phyloP scores from a whole-genome alignment of 192 early-diverging fungal genomes.

The Gorgonomyces haynaldii region DNA sequence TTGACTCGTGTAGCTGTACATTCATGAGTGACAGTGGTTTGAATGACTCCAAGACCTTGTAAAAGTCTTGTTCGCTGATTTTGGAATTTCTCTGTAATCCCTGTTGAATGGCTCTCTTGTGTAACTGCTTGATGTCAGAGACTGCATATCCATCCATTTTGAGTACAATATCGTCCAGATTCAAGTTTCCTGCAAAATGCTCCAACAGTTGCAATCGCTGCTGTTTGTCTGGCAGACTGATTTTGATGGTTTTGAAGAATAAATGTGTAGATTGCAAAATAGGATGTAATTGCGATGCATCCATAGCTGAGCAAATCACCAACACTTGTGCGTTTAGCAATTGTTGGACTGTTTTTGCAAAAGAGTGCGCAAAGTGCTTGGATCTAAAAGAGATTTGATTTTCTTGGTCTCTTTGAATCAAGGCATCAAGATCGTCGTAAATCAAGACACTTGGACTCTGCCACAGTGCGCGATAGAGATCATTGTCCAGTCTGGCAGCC shows the following conservation, averaged over 20 bases:
- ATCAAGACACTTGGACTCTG: conserved; percentile 60
- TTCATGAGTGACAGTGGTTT: conserved; percentile 69
- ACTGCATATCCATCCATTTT: conserved; percentile 82
- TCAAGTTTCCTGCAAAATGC: conserved; percentile 31
- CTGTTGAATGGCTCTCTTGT: conserved; percentile 72
- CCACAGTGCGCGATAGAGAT: conserved; percentile 56
- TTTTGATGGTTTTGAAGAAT: background rate
- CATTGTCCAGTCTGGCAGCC: conserved; percentile 45
- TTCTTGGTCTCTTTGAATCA: conserved; percentile 59
- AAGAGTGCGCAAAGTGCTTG: background rate
- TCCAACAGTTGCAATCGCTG: conserved; percentile 22
- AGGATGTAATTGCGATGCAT: background rate
- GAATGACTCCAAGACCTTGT: conserved; percentile 61
- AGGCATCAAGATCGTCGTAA: conserved; percentile 63
- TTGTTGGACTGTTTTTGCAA: background rate
- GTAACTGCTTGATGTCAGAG: conserved; percentile 62
- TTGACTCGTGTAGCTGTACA: conserved; percentile 63
- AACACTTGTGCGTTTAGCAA: background rate
- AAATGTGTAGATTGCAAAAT: background rate
- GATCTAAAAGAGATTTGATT: conserved; percentile 2
- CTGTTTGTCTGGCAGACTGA: conserved; percentile 2
- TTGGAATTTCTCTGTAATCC: conserved; percentile 54
- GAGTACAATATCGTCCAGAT: conserved; percentile 59
- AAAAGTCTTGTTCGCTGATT: conserved; percentile 44
- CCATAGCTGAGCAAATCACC: background rate